Evolutionary conservation across 176 grass and related monocot species (phyloP).

Genomic region (Echinochloa phyllopogon): DNA sequence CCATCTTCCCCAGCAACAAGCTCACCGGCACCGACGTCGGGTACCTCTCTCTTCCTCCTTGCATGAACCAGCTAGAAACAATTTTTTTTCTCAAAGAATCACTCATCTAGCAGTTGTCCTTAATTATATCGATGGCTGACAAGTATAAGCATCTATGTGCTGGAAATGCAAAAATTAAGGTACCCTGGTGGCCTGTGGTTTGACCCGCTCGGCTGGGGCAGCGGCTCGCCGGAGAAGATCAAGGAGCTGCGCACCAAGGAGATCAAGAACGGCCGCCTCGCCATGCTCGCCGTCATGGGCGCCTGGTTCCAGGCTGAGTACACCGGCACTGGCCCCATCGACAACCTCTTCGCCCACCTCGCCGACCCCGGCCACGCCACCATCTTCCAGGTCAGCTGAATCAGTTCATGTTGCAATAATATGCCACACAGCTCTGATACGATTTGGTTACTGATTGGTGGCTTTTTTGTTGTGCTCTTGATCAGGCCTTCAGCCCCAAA

Average conservation of each 20-base stretch:
- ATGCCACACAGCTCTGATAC: background rate
- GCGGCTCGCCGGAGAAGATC: constrained; percentile 70
- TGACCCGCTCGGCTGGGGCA: constrained; percentile 85
- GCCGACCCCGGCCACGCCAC: constrained; percentile 87
- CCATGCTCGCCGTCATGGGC: constrained; percentile 98
- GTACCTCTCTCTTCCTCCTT: constrained; percentile 26
- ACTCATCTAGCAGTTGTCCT: background rate
- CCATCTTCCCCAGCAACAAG: constrained; percentile 94
- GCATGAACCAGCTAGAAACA: background rate
- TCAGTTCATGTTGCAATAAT: background rate
- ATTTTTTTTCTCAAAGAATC: no score
- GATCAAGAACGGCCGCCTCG: constrained; percentile 97
- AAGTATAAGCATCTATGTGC: background rate
- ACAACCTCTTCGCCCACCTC: constrained; percentile 96
- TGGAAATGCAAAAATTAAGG: constrained; percentile 26
- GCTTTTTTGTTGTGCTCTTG: background rate
- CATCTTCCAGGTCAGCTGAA: constrained; percentile 70
- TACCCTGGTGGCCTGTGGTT: constrained; percentile 97
- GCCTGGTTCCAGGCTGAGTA: constrained; percentile 92
- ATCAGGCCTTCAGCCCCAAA: constrained; percentile 82
- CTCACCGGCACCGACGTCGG: constrained; percentile 92
- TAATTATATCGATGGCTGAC: background rate
- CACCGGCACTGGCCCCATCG: constrained; percentile 93
- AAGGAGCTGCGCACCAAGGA: constrained; percentile 94
- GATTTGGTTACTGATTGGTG: constrained; percentile 16